Evolutionary conservation across 257 asterid genomes (phyloP), one percentile per base, ranked within the genome.

Genomic region (Lantana camara): DNA sequence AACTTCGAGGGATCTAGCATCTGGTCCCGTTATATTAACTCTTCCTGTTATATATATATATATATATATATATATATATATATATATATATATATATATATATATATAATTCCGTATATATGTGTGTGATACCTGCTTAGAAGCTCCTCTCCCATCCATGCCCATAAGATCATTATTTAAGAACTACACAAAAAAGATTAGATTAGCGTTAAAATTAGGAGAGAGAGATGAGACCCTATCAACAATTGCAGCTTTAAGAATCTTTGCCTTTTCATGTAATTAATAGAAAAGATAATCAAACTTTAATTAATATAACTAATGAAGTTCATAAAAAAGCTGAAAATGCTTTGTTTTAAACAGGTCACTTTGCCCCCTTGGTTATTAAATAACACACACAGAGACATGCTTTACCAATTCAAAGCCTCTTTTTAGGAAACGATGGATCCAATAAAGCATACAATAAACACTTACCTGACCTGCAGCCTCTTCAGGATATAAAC

Each of bases 361-460:
- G n/a, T n/a, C n/a, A n/a, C n/a, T n/a, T n/a, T n/a, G n/a, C n/a
- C n/a, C n/a, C 42, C 59, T 60, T 70, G 48, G 20, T 49, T 60
- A 44, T 23, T 17, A 50, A 52, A 51, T 46, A 37, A 49, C 59
- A 64, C 64, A 60, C 44, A 47, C 0, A 35, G 11, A 35, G 12
- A 41, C 16, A 62, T 54, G 32, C 52, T 53, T 52, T 37, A 46
- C 20, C 44, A 66, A 71, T 71, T 71, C 47, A 64, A 79, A 72
- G 59, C 67, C 60, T 63, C 64, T 66, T 78, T 62, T 69, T 54
- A 49, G 23, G 23, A 55, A 73, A 75, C 64, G 79, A 80, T 73
- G 83, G 90, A 87, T 87, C 88, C 91, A 63, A 87, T 74, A 78
- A 70, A 83, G 82, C 77, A 54, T 60, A 53, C 9, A 29, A 6